Evolutionary conservation across 2,329 filamentous ascomycete species (phyloP).

Genomic region (Trichoderma atrobrunneum): DNA sequence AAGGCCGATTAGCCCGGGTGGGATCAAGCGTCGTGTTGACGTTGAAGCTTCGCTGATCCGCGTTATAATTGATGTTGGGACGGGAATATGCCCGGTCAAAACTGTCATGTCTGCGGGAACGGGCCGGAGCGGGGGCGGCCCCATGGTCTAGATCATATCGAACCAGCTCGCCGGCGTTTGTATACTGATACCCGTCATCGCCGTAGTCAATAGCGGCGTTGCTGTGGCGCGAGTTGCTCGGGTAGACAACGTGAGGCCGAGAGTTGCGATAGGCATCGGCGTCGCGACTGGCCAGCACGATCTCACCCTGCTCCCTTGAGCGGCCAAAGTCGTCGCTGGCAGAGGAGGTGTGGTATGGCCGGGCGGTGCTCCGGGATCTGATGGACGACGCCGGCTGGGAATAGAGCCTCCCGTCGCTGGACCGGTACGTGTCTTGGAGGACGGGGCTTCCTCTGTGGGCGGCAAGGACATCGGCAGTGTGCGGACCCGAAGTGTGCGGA

Average conservation of each 20-base stretch:
- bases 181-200: conserved; percentile 62
- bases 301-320: conserved; percentile 49
- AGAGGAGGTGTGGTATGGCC: conserved; percentile 47
- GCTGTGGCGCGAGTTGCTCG: conserved; percentile 43
- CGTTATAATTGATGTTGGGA: conserved; percentile 52
- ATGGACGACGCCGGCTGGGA: conserved; percentile 58
- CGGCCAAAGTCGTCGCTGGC: conserved; percentile 53
- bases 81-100: conserved; percentile 54
- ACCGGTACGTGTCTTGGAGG: conserved; percentile 49
- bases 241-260: conserved; percentile 47
- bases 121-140: conserved; percentile 41
- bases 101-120: conserved; percentile 46
- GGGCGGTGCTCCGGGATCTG: conserved; percentile 48
- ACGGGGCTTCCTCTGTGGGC: conserved; percentile 48
- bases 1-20: conserved; percentile 37
- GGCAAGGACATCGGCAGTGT: conserved; percentile 35
- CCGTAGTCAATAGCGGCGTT: conserved; percentile 51
- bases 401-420: conserved; percentile 52
- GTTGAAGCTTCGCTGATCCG: conserved; percentile 46
- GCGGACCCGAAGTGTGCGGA: conserved; percentile 40
- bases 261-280: conserved; percentile 47
- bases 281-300: conserved; percentile 38
- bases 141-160: conserved; percentile 60
- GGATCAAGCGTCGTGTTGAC: conserved; percentile 46
- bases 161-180: conserved; percentile 59